phyloP scores from a whole-genome alignment of 73 alveolate genomes.

The Paraurostyla sp. region DNA sequence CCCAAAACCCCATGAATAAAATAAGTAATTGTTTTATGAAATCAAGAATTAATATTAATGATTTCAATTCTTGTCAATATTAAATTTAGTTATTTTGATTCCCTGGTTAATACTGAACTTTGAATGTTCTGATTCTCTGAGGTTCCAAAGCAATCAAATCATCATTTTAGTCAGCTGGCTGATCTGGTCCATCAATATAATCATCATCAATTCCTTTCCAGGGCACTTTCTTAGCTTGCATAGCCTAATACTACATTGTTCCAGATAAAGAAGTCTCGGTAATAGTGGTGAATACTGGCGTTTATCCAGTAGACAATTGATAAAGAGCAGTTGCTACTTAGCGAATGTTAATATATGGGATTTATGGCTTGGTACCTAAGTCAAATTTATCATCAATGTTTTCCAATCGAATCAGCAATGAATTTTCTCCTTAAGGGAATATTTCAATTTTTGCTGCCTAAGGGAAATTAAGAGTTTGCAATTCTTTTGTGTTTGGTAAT shows the following conservation, averaged over 20 bases:
- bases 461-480: not conserved
- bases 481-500: not conserved
- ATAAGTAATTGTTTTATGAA: no score
- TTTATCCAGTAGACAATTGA: not conserved
- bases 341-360: constrained; percentile 20
- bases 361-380: not conserved
- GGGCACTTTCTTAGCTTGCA: not conserved
- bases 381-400: constrained; percentile 71
- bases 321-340: constrained; percentile 19
- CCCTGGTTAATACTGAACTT: not conserved
- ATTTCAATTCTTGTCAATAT: no score
- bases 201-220: constrained; percentile 29
- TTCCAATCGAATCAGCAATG: constrained; percentile 39
- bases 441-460: not conserved
- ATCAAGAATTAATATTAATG: no score
- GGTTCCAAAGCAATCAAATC: not conserved
- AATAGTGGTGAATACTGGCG: not conserved
- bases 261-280: constrained; percentile 39
- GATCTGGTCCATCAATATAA: not conserved
- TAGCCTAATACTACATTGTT: not conserved
- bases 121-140: constrained; percentile 33
- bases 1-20: no score
- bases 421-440: constrained; percentile 10
- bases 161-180: not conserved
- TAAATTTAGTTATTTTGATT: no score